phyloP scores from a whole-genome alignment of 2,329 filamentous ascomycete species.

The Pseudonectria foliicola region DNA sequence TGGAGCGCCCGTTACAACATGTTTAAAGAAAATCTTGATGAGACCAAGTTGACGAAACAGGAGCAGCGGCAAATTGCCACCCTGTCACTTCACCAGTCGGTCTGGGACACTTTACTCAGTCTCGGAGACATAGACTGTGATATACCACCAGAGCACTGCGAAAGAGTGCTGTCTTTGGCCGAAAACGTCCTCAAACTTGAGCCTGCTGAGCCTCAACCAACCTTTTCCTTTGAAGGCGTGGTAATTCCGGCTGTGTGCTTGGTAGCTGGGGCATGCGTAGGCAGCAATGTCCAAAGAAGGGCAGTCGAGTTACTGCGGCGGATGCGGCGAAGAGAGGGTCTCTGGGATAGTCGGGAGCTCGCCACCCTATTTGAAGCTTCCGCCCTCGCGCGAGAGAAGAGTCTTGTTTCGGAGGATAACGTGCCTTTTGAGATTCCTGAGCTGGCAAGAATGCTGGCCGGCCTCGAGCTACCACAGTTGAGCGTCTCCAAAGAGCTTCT shows the following conservation, averaged over 20 bases:
- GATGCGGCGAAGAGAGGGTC: constrained; percentile 11
- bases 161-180: constrained; percentile 5
- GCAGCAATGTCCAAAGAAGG: constrained; percentile 3
- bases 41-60: constrained; percentile 1
- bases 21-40: constrained; percentile 1
- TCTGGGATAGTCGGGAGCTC: constrained; percentile 19
- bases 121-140: constrained; percentile 2
- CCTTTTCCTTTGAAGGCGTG: constrained; percentile 12
- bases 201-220: not conserved
- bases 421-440: too few relatives aligned
- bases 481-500: too few relatives aligned
- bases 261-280: constrained; percentile 7
- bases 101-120: constrained; percentile 3
- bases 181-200: constrained; percentile 5
- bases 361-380: constrained; percentile 9
- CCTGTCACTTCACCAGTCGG: constrained; percentile 4
- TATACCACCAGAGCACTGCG: constrained; percentile 1
- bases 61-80: constrained; percentile 5
- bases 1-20: constrained; percentile 5
- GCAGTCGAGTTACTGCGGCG: constrained; percentile 8
- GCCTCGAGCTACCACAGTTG: too few relatives aligned
- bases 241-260: constrained; percentile 8
- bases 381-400: too few relatives aligned
- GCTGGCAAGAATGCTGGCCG: too few relatives aligned
- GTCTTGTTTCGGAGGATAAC: too few relatives aligned